phyloP scores from a whole-genome alignment of 2,329 filamentous ascomycete genomes.

The Xylaria sp. region DNA sequence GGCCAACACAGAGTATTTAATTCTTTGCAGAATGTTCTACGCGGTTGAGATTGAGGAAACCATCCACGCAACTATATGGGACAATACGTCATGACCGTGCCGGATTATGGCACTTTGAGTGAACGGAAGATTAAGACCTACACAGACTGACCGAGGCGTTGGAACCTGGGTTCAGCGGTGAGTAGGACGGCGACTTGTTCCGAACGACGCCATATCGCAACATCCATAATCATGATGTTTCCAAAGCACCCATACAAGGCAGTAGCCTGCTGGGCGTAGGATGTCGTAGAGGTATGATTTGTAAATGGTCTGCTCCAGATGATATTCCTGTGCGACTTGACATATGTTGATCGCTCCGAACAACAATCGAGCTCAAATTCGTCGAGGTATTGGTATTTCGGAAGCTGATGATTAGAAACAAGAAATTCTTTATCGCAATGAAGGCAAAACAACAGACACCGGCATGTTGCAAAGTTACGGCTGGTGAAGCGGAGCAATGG shows the following conservation, averaged over 20 bases:
- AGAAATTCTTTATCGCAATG: conserved; percentile 34
- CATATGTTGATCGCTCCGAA: conserved; percentile 57
- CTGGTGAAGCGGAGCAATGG: conserved; percentile 9
- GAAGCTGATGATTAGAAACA: conserved; percentile 38
- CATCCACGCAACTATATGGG: conserved; percentile 48
- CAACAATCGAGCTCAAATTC: conserved; percentile 50
- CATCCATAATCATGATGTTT: conserved; percentile 71
- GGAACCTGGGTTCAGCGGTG: conserved; percentile 36
- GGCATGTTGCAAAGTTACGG: conserved; percentile 26
- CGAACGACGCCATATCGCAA: conserved; percentile 60
- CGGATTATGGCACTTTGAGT: conserved; percentile 38
- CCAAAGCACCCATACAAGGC: conserved; percentile 65
- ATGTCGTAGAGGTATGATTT: conserved; percentile 66
- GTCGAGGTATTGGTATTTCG: conserved; percentile 40
- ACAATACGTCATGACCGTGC: conserved; percentile 41
- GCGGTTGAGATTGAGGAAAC: conserved; percentile 46
- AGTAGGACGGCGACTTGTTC: conserved; percentile 39
- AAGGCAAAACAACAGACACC: conserved; percentile 21
- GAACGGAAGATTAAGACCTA: conserved; percentile 38
- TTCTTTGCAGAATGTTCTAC: conserved; percentile 48
- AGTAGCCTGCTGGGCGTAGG: conserved; percentile 64
- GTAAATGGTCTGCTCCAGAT: conserved; percentile 64
- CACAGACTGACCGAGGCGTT: conserved; percentile 39
- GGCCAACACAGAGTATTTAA: conserved; percentile 48
- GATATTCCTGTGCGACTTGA: conserved; percentile 60